Evolutionary conservation across 306 rosid genomes (phyloP).

Genomic region (Rosa persica): DNA sequence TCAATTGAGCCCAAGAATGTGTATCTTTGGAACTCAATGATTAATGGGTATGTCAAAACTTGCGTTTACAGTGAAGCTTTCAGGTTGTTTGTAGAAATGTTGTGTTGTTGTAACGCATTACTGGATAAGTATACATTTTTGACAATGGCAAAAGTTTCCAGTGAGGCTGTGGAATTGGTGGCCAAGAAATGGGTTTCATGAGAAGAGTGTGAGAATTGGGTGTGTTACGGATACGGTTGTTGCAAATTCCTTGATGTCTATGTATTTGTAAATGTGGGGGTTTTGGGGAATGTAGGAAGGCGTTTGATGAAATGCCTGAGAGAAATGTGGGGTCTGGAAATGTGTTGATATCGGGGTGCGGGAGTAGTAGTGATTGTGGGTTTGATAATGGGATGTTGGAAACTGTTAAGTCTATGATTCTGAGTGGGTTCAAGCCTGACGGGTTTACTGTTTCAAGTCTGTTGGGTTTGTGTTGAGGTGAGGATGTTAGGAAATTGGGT

Average conservation of each 20-base stretch:
- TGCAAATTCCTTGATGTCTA: constrained; percentile 62
- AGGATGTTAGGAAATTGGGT: constrained; percentile 33
- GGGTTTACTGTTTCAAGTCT: constrained; percentile 63
- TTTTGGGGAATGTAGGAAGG: constrained; percentile 41
- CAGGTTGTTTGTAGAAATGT: constrained; percentile 50
- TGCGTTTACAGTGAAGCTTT: constrained; percentile 37
- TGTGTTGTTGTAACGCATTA: constrained; percentile 32
- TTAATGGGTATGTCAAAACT: constrained; percentile 54
- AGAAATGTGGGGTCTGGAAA: constrained; percentile 68
- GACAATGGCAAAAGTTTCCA: constrained; percentile 56
- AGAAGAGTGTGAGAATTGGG: constrained; percentile 55
- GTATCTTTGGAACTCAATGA: constrained; percentile 65
- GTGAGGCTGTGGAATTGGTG: constrained; percentile 47
- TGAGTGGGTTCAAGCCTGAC: constrained; percentile 55
- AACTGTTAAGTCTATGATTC: constrained; percentile 38
- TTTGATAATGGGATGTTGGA: constrained; percentile 41
- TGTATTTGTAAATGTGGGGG: constrained; percentile 58
- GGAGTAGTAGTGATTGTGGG: not conserved
- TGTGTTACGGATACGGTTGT: constrained; percentile 54
- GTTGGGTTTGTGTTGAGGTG: constrained; percentile 42
- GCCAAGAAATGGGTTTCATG: constrained; percentile 58
- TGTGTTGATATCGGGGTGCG: constrained; percentile 51
- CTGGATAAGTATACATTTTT: constrained; percentile 76
- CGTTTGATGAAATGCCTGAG: constrained; percentile 71
- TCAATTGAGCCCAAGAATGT: constrained; percentile 38